These are phyloP conservation scores for Monosporascus ibericus DNA, from an alignment of 2,329 filamentous ascomycete species.

Conservation along the genomic window DNA sequence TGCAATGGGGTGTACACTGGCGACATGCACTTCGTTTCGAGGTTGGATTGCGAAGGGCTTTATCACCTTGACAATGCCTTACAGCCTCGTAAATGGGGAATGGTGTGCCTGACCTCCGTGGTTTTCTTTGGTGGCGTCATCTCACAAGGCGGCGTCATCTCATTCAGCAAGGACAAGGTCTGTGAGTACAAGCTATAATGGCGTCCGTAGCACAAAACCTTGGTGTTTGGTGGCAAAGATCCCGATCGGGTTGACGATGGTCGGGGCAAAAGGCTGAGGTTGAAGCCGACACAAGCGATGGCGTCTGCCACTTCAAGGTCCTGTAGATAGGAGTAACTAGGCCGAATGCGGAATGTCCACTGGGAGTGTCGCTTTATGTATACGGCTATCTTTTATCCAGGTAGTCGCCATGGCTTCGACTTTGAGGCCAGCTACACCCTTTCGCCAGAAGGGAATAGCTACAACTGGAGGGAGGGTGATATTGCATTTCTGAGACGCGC, in stretches of 20 bases:
- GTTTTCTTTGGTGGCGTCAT: background rate
- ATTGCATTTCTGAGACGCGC: no score
- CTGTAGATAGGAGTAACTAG: no score
- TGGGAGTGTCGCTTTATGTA: no score
- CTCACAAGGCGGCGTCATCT: background rate
- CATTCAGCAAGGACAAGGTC: background rate
- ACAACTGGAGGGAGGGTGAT: no score
- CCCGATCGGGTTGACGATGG: no score
- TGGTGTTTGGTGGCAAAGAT: background rate
- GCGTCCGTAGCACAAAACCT: background rate
- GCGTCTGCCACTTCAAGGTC: no score
- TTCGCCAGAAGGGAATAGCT: no score
- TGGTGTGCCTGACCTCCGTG: background rate
- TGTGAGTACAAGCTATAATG: background rate
- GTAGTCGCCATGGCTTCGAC: no score
- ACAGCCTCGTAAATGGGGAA: background rate
- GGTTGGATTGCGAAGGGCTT: background rate
- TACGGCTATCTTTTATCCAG: no score
- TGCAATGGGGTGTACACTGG: background rate
- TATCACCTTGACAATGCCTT: background rate
- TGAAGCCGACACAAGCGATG: background rate
- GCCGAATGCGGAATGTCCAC: no score
- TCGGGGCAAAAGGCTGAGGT: background rate
- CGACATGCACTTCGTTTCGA: background rate
- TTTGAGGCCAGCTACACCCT: no score